phyloP scores from a whole-genome alignment of 495 filamentous ascomycete species.

The Penicillium pancosmium region DNA sequence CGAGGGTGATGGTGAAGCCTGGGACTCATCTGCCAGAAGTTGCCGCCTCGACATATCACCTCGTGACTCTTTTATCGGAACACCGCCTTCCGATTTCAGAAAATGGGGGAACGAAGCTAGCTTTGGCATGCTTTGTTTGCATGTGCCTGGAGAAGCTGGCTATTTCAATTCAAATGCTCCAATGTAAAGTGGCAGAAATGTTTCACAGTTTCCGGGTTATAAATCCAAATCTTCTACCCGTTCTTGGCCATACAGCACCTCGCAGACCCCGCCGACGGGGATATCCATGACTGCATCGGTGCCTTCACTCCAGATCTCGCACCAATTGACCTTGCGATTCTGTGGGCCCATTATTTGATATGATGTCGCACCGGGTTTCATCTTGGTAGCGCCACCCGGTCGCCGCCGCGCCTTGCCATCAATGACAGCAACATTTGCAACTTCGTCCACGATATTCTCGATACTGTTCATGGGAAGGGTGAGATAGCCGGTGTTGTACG shows the following conservation, averaged over 20 bases:
- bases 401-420: slow-evolving; percentile 67
- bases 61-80: slow-evolving; percentile 6
- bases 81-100: background rate
- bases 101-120: background rate
- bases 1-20: background rate
- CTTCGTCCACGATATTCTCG: slow-evolving; percentile 92
- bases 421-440: slow-evolving; percentile 80
- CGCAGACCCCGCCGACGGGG: slow-evolving; percentile 94
- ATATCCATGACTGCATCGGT: slow-evolving; percentile 99
- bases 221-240: slow-evolving; percentile 37
- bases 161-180: too few species aligned
- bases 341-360: slow-evolving; percentile 53
- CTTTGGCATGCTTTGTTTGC: too few species aligned
- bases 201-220: background rate
- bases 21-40: background rate
- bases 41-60: slow-evolving; percentile 10
- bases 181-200: too few species aligned
- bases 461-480: slow-evolving; percentile 79
- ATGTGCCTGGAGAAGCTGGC: too few species aligned
- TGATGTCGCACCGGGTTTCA: slow-evolving; percentile 49
- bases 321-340: slow-evolving; percentile 66
- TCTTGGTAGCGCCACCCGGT: slow-evolving; percentile 45
- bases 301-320: slow-evolving; percentile 80
- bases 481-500: slow-evolving; percentile 86
- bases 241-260: slow-evolving; percentile 64